A percentile compares a stretch with the other conserved stretches of the same genome.
Conservation (phyloP, 345 rosid genomes). For the Camelina hispida region DNA sequence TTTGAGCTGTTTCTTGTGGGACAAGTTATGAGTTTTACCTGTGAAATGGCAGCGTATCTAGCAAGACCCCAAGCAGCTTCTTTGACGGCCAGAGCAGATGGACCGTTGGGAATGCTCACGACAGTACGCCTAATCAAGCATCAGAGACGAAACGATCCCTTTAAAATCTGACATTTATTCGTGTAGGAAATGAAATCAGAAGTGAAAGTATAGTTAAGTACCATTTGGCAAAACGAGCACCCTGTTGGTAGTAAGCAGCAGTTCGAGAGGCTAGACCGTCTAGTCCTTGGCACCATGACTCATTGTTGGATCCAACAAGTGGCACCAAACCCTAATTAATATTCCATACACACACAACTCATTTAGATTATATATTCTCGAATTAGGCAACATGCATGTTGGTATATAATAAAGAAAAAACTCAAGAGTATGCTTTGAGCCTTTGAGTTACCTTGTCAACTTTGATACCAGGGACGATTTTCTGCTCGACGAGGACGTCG, state of each 20-base stretch:
- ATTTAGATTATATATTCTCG: slow-evolving; percentile 2
- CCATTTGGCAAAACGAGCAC: slow-evolving; percentile 99
- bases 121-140: slow-evolving; percentile 81
- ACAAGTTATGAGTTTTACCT: slow-evolving; percentile 49
- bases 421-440: not conserved
- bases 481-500: slow-evolving; percentile 85
- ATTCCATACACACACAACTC: slow-evolving; percentile 8
- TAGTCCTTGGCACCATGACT: slow-evolving; percentile 99
- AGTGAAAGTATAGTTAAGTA: slow-evolving; percentile 29
- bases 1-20: slow-evolving; percentile 18
- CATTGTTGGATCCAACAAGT: slow-evolving; percentile 83
- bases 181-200: slow-evolving; percentile 18
- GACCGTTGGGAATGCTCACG: slow-evolving; percentile 99
- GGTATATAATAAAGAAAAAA: not conserved
- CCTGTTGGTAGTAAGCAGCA: slow-evolving; percentile 98
- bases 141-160: slow-evolving; percentile 13
- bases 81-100: slow-evolving; percentile 90
- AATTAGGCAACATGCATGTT: slow-evolving; percentile 24
- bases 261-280: slow-evolving; percentile 94
- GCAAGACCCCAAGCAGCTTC: slow-evolving; percentile 99
- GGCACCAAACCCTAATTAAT: slow-evolving; percentile 96
- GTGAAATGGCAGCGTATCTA: slow-evolving; percentile 93
- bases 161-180: not conserved
- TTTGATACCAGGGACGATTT: slow-evolving; percentile 96
- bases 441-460: slow-evolving; percentile 75